Percentiles rank a stretch among this genome's conserved stretches.
Conservation (phyloP, 2,329 filamentous ascomycete genomes). For the Blastomyces gilchristii region DNA sequence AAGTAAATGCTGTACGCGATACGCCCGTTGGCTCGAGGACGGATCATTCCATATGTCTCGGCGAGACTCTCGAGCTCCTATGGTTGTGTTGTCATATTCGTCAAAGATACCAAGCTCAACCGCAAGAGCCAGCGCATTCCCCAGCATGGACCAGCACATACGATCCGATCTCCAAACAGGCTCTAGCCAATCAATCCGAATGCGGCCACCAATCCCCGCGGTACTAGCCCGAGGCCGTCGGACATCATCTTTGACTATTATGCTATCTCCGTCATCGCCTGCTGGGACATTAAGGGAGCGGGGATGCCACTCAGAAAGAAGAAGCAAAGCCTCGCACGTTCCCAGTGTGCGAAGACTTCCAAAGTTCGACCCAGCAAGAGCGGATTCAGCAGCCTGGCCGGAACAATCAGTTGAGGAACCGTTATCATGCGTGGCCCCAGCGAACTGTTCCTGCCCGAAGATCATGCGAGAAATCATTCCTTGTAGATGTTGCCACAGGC, state of each 20-base stretch:
- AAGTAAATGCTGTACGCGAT: constrained; percentile 31
- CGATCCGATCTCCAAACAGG: constrained; percentile 46
- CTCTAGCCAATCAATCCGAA: constrained; percentile 46
- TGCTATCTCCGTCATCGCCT: constrained; percentile 45
- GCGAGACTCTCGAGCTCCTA: constrained; percentile 16
- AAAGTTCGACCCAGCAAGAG: constrained; percentile 16
- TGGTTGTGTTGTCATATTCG: constrained; percentile 36
- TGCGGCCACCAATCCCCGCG: constrained; percentile 31
- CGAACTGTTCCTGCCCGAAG: constrained; percentile 88
- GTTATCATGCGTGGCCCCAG: constrained; percentile 61
- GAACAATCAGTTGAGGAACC: constrained; percentile 44
- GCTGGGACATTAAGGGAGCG: constrained; percentile 46
- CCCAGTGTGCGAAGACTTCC: constrained; percentile 73
- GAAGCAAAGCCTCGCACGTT: constrained; percentile 49
- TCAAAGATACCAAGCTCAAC: constrained; percentile 46
- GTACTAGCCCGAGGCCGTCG: constrained; percentile 23
- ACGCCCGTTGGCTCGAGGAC: constrained; percentile 24
- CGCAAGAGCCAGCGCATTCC: constrained; percentile 43
- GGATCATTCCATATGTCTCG: constrained; percentile 21
- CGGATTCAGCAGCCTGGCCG: constrained; percentile 11
- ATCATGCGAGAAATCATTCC: constrained; percentile 84
- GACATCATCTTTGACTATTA: constrained; percentile 42
- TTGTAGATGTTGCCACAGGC: constrained; percentile 78
- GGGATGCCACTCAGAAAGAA: constrained; percentile 50
- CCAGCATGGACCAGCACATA: constrained; percentile 52